phyloP scores from a whole-genome alignment of 768 basidiomycete genomes.

The Grammothele lineata region DNA sequence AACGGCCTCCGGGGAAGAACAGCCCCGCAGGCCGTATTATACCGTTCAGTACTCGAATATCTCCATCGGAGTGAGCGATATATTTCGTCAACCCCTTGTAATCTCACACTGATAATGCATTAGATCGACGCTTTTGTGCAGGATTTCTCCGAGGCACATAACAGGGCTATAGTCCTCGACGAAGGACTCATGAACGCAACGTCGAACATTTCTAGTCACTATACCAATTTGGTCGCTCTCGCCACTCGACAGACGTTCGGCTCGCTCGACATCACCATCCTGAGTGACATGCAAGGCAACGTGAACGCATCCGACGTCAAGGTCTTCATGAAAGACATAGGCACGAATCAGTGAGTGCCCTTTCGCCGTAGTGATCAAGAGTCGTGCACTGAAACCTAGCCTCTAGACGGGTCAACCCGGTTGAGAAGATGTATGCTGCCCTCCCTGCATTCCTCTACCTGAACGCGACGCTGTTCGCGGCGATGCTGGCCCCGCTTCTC shows the following conservation, averaged over 20 bases:
- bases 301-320: slow-evolving; percentile 7
- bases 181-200: slow-evolving; percentile 12
- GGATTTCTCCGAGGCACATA: too few species aligned
- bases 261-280: slow-evolving; percentile 22
- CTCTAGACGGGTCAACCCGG: slow-evolving; percentile 24
- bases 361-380: too few species aligned
- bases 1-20: slow-evolving; percentile 1
- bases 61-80: not conserved
- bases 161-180: slow-evolving; percentile 17
- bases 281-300: slow-evolving; percentile 14
- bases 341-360: not conserved
- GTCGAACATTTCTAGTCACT: slow-evolving; percentile 12
- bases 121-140: too few species aligned
- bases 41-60: not conserved
- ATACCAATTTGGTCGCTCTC: slow-evolving; percentile 20
- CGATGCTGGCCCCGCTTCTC: slow-evolving; percentile 22
- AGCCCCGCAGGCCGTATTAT: slow-evolving; percentile 14
- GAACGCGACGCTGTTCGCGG: slow-evolving; percentile 23
- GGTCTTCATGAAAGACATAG: not conserved
- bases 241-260: slow-evolving; percentile 22
- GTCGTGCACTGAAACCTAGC: too few species aligned
- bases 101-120: too few species aligned
- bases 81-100: too few species aligned
- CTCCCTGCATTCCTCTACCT: slow-evolving; percentile 26
- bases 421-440: slow-evolving; percentile 26